Evolutionary conservation across 805 yeast species (phyloP).

Genomic region (Wickerhamomyces alni): DNA sequence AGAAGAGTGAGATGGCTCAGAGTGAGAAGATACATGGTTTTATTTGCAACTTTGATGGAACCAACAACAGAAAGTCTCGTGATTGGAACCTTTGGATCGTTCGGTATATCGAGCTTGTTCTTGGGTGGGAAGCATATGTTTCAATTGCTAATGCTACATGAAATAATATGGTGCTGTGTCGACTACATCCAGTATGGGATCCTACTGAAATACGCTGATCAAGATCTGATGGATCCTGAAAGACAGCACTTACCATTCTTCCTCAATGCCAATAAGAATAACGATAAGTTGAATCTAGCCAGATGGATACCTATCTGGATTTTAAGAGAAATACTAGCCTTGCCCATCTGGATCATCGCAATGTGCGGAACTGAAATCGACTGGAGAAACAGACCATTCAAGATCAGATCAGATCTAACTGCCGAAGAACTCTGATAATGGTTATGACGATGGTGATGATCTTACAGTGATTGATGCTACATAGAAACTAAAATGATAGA

Average conservation of each 20-base stretch:
- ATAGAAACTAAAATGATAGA: too few species aligned
- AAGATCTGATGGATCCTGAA: slow-evolving; percentile 10
- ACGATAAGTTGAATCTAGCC: slow-evolving; percentile 13
- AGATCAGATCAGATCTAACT: slow-evolving; percentile 64
- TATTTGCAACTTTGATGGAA: slow-evolving; percentile 76
- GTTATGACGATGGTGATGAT: too few species aligned
- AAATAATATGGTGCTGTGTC: slow-evolving; percentile 53
- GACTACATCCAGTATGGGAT: slow-evolving; percentile 57
- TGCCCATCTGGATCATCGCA: slow-evolving; percentile 81
- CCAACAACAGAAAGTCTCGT: slow-evolving; percentile 79
- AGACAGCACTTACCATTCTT: slow-evolving; percentile 23
- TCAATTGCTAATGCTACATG: slow-evolving; percentile 43
- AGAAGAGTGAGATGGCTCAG: slow-evolving; percentile 82
- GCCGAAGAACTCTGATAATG: slow-evolving; percentile 62
- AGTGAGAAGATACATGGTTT: slow-evolving; percentile 82
- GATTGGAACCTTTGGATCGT: slow-evolving; percentile 61
- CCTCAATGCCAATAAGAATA: slow-evolving; percentile 15
- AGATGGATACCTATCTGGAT: slow-evolving; percentile 48
- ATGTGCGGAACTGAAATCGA: slow-evolving; percentile 72
- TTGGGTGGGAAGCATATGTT: slow-evolving; percentile 27
- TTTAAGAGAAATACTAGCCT: slow-evolving; percentile 63
- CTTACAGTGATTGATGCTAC: too few species aligned
- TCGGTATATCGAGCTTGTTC: slow-evolving; percentile 45
- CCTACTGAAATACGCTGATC: slow-evolving; percentile 28
- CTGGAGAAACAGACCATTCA: slow-evolving; percentile 75